Base-by-base conservation (phyloP, 345 rosid genomes). In the Eucalyptus pumila region DNA sequence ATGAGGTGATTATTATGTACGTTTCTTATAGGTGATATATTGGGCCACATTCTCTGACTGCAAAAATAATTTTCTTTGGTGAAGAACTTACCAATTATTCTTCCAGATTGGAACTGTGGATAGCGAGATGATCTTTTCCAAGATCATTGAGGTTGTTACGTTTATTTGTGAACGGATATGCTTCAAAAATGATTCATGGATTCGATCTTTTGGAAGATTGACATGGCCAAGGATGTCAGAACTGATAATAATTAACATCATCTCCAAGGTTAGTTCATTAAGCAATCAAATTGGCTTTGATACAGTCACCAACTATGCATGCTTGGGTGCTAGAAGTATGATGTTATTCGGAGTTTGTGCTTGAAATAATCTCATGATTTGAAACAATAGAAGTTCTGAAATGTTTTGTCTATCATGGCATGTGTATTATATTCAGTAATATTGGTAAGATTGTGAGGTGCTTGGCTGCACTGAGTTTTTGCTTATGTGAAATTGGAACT, bases 201-300 rank as follows among this genome's bases (percentile, higher is more conserved):
- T 92, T 88, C 93, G 90, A 88, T 96, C 96, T 88, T 97, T 96
- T 91, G 99, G 99, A 92, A 96, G 95, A 91, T 93, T 98, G 94
- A 94, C 97, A 58, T 98, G 99, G 99, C 96, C 98, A 51, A 94
- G 99, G 92, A 94, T 96, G 89, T 94, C 98, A 34, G 99, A 97
- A 90, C 92, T 97, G 87, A 93, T 98, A 86, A 97, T 98, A 87
- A 93, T 96, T 76, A 95, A 92, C 90, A 96, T 97, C 87, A 98
- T 98, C 69, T 96, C 99, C n/a, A 96, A 96, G 99, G 99, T 96
- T 91, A 48, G 92, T 87, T 90, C 87, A 89, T 87, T 37, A 24
- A 67, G 40, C 62, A 85, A 40, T 89, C 72, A 27, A 14, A 24
- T 44, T 60, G 54, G 24, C 52, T 51, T 72, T 40, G 40, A 86